Percentiles rank a stretch among this genome's conserved stretches.
These are phyloP conservation scores for Boletellus deceptivus DNA, from an alignment of 1,284 basidiomycete species.

Conservation along the genomic window DNA sequence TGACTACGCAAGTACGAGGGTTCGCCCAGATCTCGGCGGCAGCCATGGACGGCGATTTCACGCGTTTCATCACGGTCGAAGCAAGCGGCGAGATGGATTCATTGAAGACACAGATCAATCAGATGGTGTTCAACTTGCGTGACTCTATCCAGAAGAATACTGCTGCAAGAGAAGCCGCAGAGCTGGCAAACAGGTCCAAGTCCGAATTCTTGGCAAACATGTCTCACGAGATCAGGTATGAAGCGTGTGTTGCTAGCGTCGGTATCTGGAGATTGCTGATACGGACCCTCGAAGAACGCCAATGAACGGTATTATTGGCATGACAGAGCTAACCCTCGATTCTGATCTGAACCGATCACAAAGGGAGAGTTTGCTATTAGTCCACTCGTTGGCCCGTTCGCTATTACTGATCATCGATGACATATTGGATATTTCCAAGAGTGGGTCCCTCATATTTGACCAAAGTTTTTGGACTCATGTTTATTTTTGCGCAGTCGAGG, in stretches of 20 bases:
- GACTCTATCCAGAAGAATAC: conserved; percentile 99
- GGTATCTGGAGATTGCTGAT: conserved; percentile 11
- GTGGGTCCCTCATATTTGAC: conserved; percentile 46
- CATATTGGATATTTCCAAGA: conserved; percentile 98
- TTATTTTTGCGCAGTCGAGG: conserved; percentile 67
- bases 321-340: conserved; percentile 98
- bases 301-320: conserved; percentile 99
- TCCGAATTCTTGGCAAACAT: conserved; percentile 98
- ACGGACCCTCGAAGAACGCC: conserved; percentile 64
- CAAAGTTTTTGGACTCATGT: conserved; percentile 6
- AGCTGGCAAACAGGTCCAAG: conserved; percentile 94
- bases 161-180: conserved; percentile 94
- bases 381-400: conserved; percentile 92
- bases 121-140: conserved; percentile 98
- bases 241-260: conserved; percentile 4
- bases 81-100: conserved; percentile 99
- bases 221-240: conserved; percentile 92
- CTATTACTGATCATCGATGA: conserved; percentile 97
- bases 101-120: conserved; percentile 98
- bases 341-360: conserved; percentile 87
- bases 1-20: conserved; percentile 98
- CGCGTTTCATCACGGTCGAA: conserved; percentile 98
- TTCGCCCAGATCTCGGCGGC: conserved; percentile 99
- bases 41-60: conserved; percentile 99
- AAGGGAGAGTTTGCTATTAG: conserved; percentile 93